Base-by-base conservation (phyloP, 75 land plant species). In the Isoetes taiwanensis region DNA sequence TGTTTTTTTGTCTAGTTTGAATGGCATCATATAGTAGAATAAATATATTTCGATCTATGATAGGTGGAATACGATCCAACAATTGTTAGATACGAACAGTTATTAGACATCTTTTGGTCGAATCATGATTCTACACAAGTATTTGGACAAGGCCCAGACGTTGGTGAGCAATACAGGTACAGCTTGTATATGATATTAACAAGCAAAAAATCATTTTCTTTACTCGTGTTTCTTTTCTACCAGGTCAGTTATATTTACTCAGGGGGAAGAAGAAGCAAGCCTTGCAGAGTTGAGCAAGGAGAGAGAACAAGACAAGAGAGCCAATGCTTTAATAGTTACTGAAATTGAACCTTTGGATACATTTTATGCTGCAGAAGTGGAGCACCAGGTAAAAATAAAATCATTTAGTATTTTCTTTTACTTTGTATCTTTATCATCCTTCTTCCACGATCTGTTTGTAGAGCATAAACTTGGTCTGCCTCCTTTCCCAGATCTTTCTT, bases 81-180 rank as follows among this genome's bases (percentile, higher is more conserved):
- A 24, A n/a, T 72, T 32, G 72, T 83, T 43, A 53, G 31, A 35
- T 91, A 78, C 38, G 78, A 69, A 63, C 73, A 81, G 58, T 80
- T 91, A 21, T 69, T 91, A 43, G 85, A 86, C 26, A 81, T 80
- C 8, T 91, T 91, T 41, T 91, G 97, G 97, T 59, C 82, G 3
- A 83, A 74, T 67, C 97, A 91, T 75, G 97, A 91, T 67, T 71
- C 85, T 20, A 76, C 83, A 27, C 89, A 91, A 67, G 78, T 87
- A 10, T 91, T 87, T 67, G 97, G 97, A 4, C 95, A 91, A 71
- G 97, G 97, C 5, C 97, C 97, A 38, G 97, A 91, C 64, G 97
- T 91, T 3, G 97, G 97, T 26, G 65, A 77, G 12, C 94, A 87
- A 33, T 91, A 89, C 52, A 78, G 96, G 96, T 84, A 59, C 43